These are phyloP conservation scores for Annulohypoxylon bovei DNA, from an alignment of 495 filamentous ascomycete species.

Conservation along the genomic window DNA sequence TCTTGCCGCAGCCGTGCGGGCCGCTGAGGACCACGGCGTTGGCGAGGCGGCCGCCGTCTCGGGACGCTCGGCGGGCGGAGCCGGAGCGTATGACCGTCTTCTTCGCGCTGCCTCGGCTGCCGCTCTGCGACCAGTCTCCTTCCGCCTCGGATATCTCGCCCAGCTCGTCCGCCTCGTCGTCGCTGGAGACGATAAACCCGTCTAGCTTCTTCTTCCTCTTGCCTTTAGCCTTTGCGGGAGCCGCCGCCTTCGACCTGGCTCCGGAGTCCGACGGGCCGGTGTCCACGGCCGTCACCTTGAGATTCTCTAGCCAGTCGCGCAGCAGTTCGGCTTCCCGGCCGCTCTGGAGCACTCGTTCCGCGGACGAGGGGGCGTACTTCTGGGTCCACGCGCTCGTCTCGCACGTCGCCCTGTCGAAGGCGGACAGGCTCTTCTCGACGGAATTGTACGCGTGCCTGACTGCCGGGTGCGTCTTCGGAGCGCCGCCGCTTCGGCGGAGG, in stretches of 20 bases:
- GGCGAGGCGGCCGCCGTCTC: slow-evolving; percentile 55
- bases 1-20: slow-evolving; percentile 91
- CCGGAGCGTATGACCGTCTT: slow-evolving; percentile 73
- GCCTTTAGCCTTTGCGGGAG: slow-evolving; percentile 67
- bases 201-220: slow-evolving; percentile 79
- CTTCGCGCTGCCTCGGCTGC: slow-evolving; percentile 51
- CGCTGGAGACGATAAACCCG: slow-evolving; percentile 86
- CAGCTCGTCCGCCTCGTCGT: slow-evolving; percentile 81
- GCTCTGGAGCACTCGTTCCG: slow-evolving; percentile 78
- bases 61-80: slow-evolving; percentile 51
- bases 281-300: slow-evolving; percentile 79
- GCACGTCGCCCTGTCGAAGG: slow-evolving; percentile 82
- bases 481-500: slow-evolving; percentile 21
- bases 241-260: slow-evolving; percentile 53
- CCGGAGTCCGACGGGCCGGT: slow-evolving; percentile 63
- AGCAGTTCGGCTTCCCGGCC: slow-evolving; percentile 77
- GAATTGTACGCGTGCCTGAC: slow-evolving; percentile 68
- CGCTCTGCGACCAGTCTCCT: slow-evolving; percentile 58
- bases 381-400: slow-evolving; percentile 80
- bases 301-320: slow-evolving; percentile 82
- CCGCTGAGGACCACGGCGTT: slow-evolving; percentile 87
- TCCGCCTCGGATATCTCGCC: slow-evolving; percentile 75
- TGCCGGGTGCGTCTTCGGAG: slow-evolving; percentile 61
- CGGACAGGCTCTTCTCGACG: slow-evolving; percentile 69
- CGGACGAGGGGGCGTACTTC: slow-evolving; percentile 82